phyloP scores from a whole-genome alignment of 371 early-diverging fungal species.

The Rhizopus arrhizus region DNA sequence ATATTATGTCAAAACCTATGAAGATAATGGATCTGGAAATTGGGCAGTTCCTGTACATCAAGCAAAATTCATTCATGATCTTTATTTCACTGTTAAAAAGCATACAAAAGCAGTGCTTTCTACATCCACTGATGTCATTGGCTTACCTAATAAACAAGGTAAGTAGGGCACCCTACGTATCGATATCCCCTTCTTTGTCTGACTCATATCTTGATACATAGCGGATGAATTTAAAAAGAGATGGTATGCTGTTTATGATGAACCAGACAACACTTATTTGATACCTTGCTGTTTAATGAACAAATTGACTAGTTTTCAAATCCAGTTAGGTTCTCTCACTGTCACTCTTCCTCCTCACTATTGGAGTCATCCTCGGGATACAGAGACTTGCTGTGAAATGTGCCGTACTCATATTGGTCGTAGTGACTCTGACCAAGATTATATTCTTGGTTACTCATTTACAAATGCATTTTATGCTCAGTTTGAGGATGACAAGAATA shows the following conservation, averaged over 20 bases:
- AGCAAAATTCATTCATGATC: conserved; percentile 38
- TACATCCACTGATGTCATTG: conserved; percentile 42
- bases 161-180: background rate
- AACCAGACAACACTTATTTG: conserved; percentile 39
- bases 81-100: conserved; percentile 31
- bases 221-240: conserved; percentile 47
- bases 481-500: conserved; percentile 42
- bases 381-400: conserved; percentile 43
- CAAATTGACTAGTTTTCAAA: conserved; percentile 40
- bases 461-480: conserved; percentile 53
- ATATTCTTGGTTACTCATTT: conserved; percentile 45
- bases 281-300: conserved; percentile 51
- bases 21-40: conserved; percentile 25
- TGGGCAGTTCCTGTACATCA: conserved; percentile 51
- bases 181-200: background rate
- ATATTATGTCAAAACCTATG: conserved; percentile 33
- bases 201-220: conserved; percentile 8
- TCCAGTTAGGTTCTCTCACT: conserved; percentile 38
- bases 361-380: conserved; percentile 42
- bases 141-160: conserved; percentile 50
- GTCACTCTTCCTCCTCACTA: conserved; percentile 45
- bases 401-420: conserved; percentile 45
- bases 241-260: conserved; percentile 46
- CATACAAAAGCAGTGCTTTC: conserved; percentile 46
- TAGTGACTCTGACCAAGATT: conserved; percentile 45